These are phyloP conservation scores for Tulasnella calospora DNA, from an alignment of 768 basidiomycete genomes.

Conservation along the genomic window DNA sequence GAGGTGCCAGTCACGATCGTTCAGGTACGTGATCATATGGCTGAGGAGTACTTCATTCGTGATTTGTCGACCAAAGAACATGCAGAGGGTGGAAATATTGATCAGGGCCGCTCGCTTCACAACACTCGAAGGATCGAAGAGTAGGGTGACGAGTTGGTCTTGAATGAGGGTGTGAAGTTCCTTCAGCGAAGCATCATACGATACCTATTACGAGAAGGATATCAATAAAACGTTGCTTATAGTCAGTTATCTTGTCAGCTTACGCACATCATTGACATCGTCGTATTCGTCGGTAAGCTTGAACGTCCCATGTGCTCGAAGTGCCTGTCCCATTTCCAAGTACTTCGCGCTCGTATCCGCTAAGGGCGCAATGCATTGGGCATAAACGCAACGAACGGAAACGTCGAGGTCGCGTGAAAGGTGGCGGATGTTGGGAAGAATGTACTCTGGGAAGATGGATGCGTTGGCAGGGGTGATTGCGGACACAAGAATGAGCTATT, in stretches of 20 bases:
- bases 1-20: slow-evolving; percentile 89
- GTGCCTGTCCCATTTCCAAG: slow-evolving; percentile 87
- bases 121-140: slow-evolving; percentile 81
- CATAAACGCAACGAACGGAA: slow-evolving; percentile 72
- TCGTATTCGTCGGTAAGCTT: slow-evolving; percentile 70
- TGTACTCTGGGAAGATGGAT: slow-evolving; percentile 88
- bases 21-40: slow-evolving; percentile 77
- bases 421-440: slow-evolving; percentile 83
- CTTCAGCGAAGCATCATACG: slow-evolving; percentile 80
- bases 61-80: slow-evolving; percentile 86
- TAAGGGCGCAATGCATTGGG: slow-evolving; percentile 76
- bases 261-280: slow-evolving; percentile 70
- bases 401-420: slow-evolving; percentile 80
- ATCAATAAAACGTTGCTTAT: background rate
- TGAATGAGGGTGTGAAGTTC: slow-evolving; percentile 83
- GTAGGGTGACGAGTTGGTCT: slow-evolving; percentile 77
- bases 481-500: slow-evolving; percentile 55
- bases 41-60: slow-evolving; percentile 94
- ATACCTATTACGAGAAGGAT: slow-evolving; percentile 51
- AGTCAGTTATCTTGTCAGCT: background rate
- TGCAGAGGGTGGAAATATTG: slow-evolving; percentile 82
- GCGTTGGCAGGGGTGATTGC: slow-evolving; percentile 59
- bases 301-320: slow-evolving; percentile 76
- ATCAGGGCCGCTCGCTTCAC: slow-evolving; percentile 88
- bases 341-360: slow-evolving; percentile 84